Conservation (phyloP, 2,329 filamentous ascomycete genomes). For the Colletotrichum eremochloae region DNA sequence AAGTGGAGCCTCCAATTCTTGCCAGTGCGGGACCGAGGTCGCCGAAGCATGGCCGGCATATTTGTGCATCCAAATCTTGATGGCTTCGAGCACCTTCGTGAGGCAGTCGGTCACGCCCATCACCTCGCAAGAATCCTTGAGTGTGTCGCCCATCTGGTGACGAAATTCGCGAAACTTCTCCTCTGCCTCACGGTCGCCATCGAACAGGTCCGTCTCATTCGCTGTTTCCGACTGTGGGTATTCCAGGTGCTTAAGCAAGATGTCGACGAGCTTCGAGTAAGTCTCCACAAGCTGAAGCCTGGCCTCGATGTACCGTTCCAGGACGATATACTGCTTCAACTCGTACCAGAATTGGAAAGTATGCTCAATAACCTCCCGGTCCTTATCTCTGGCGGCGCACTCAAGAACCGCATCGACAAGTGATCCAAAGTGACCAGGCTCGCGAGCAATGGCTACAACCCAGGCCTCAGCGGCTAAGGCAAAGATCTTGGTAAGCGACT, state of each 20-base stretch:
- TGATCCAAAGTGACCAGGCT: constrained; percentile 83
- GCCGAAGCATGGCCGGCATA: constrained; percentile 82
- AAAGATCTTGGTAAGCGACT: constrained; percentile 90
- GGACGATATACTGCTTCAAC: constrained; percentile 92
- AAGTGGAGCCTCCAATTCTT: constrained; percentile 92
- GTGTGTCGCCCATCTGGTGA: constrained; percentile 96
- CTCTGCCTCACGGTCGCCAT: constrained; percentile 94
- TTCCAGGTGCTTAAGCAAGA: constrained; percentile 91
- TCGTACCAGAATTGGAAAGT: constrained; percentile 99
- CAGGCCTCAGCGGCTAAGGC: constrained; percentile 94
- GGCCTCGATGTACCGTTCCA: constrained; percentile 90
- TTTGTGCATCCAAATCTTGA: constrained; percentile 88
- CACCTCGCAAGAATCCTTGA: constrained; percentile 97
- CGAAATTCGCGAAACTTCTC: constrained; percentile 98
- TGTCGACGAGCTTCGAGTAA: constrained; percentile 90
- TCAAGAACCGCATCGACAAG: constrained; percentile 94
- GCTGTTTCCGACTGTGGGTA: constrained; percentile 83
- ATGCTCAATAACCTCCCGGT: constrained; percentile 90
- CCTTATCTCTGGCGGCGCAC: constrained; percentile 87
- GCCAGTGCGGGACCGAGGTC: constrained; percentile 90
- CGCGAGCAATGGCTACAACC: constrained; percentile 90
- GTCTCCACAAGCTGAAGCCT: constrained; percentile 82
- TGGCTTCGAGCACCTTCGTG: constrained; percentile 86
- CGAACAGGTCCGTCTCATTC: constrained; percentile 87
- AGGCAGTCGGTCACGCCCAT: constrained; percentile 94